phyloP scores from a whole-genome alignment of 2,329 filamentous ascomycete genomes.

The Sporothrix inflata region DNA sequence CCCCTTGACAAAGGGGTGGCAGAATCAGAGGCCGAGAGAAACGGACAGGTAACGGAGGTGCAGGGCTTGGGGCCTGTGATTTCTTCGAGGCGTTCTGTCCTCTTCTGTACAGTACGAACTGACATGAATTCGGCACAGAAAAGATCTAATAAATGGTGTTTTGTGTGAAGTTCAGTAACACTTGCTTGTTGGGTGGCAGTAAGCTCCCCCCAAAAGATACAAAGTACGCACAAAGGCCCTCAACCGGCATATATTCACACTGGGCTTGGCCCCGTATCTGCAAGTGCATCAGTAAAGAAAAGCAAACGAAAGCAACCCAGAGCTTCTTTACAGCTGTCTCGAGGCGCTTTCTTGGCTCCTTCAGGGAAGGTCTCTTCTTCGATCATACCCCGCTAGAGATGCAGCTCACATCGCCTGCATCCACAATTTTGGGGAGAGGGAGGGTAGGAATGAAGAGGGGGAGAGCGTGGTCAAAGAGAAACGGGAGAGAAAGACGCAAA shows the following conservation, averaged over 20 bases:
- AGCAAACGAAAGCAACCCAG: not conserved
- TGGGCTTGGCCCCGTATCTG: not conserved
- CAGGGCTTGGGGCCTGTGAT: not conserved
- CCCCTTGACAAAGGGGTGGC: not conserved
- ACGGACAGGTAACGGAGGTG: constrained; percentile 8
- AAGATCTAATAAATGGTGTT: not conserved
- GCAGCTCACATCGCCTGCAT: constrained; percentile 11
- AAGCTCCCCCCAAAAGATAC: not conserved
- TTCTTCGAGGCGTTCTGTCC: not conserved
- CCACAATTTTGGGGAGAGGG: constrained; percentile 1
- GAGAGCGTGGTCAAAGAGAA: not conserved
- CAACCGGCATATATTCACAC: not conserved
- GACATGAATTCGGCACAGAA: not conserved
- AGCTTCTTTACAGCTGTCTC: not conserved
- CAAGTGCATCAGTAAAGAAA: not conserved
- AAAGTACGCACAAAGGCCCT: not conserved
- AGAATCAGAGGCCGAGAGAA: not conserved
- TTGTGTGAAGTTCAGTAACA: not conserved
- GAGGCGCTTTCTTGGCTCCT: not conserved
- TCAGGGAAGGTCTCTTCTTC: not conserved
- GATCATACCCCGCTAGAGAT: constrained; percentile 19
- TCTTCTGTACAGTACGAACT: not conserved
- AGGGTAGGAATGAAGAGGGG: constrained; percentile 2
- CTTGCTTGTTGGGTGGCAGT: not conserved
- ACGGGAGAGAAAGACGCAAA: not conserved